Conservation (phyloP, 371 early-diverging fungal genomes). For the Phascolomyces articulosus region DNA sequence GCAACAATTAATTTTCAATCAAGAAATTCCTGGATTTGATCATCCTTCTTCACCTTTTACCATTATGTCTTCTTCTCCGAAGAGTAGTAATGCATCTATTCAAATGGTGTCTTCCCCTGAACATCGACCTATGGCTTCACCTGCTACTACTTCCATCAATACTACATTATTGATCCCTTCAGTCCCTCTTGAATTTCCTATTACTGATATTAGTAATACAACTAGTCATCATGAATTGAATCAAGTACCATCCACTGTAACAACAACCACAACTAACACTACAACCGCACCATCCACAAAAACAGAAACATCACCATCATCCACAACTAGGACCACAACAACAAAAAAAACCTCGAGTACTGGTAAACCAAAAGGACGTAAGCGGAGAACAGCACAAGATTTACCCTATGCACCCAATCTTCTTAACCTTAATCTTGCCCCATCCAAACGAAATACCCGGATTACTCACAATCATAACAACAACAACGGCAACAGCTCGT, state of each 20-base stretch:
- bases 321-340: too few relatives aligned
- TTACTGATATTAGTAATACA: too few relatives aligned
- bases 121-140: not conserved
- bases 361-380: not conserved
- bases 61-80: not conserved
- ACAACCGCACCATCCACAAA: not conserved
- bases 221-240: too few relatives aligned
- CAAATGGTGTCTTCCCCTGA: not conserved
- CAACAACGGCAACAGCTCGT: too few relatives aligned
- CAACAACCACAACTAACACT: not conserved
- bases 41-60: not conserved
- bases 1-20: not conserved
- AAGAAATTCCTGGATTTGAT: too few relatives aligned
- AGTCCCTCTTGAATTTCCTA: too few relatives aligned
- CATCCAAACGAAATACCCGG: constrained; percentile 7
- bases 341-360: constrained; percentile 6
- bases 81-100: not conserved
- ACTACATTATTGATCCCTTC: not conserved
- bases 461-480: not conserved
- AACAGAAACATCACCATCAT: not conserved
- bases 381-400: constrained; percentile 9
- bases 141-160: not conserved
- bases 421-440: constrained; percentile 19
- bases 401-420: constrained; percentile 23
- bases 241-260: not conserved